A percentile compares a stretch with the other conserved stretches of the same genome.
Evolutionary conservation across 257 asterid genomes (phyloP).

Genomic region (Salvia hispanica): DNA sequence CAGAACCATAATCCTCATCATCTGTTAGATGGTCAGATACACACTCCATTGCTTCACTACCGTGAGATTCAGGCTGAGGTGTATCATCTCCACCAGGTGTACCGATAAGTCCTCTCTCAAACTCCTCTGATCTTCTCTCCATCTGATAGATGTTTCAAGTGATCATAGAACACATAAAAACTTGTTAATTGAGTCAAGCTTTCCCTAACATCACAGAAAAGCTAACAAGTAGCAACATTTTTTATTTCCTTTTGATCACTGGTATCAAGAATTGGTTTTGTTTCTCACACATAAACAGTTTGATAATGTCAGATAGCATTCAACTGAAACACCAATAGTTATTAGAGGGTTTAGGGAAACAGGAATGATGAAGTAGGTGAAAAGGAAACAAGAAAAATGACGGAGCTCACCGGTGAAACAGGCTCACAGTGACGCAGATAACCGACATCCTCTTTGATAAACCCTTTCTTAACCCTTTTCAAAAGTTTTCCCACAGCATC

Average conservation of each 20-base stretch:
- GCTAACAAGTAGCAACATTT: neutral
- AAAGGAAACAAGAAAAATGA: slow-evolving; percentile 13
- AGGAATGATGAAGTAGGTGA: neutral
- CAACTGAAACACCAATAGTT: slow-evolving; percentile 5
- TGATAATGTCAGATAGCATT: neutral
- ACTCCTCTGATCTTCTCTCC: slow-evolving; percentile 36
- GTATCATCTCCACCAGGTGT: slow-evolving; percentile 31
- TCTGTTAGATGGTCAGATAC: slow-evolving; percentile 40
- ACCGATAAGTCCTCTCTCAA: slow-evolving; percentile 23
- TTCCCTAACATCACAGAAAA: slow-evolving; percentile 20
- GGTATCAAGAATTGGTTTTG: neutral
- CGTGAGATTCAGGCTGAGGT: slow-evolving; percentile 36
- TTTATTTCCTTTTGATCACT: neutral
- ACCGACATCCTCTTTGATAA: slow-evolving; percentile 53
- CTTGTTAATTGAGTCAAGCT: slow-evolving; percentile 4
- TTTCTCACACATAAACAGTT: neutral
- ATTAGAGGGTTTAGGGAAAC: neutral
- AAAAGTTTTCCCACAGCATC: slow-evolving; percentile 67
- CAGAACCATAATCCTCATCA: slow-evolving; percentile 51
- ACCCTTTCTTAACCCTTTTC: slow-evolving; percentile 63
- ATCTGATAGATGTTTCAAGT: slow-evolving; percentile 40
- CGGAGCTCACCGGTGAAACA: slow-evolving; percentile 40
- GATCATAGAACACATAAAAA: neutral
- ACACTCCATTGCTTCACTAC: slow-evolving; percentile 38
- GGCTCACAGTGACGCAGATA: slow-evolving; percentile 54